Conservation (phyloP, 257 asterid species). For the Solanum arcanum region DNA sequence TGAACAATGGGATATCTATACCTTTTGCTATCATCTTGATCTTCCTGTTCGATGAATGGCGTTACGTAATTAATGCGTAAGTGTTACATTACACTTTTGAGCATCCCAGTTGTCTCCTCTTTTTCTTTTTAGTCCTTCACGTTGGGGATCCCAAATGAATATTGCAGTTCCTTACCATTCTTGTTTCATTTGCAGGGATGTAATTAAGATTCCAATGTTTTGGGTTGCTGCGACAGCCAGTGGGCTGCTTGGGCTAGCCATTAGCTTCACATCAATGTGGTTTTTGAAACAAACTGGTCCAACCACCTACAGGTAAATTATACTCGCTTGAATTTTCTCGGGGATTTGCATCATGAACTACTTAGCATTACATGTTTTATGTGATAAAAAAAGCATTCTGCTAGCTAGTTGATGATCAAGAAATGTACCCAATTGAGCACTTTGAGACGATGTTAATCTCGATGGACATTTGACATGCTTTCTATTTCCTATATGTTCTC, state of each 20-base stretch:
- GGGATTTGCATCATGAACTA: not conserved
- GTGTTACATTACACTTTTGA: not conserved
- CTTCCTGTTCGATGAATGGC: conserved; percentile 32
- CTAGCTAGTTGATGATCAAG: not conserved
- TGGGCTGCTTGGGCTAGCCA: conserved; percentile 39
- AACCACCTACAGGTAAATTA: conserved; percentile 36
- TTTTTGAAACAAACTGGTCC: conserved; percentile 39
- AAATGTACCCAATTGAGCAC: not conserved
- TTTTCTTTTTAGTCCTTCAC: not conserved
- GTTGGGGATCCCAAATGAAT: not conserved
- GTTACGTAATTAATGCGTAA: conserved; percentile 23
- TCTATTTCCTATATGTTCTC: not conserved
- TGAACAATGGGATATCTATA: conserved; percentile 32
- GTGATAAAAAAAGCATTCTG: not conserved
- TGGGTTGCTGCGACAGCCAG: conserved; percentile 44
- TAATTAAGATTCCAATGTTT: conserved; percentile 26
- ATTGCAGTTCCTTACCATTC: not conserved
- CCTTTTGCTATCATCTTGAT: conserved; percentile 38
- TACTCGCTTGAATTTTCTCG: not conserved
- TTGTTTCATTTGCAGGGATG: conserved; percentile 19
- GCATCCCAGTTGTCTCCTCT: not conserved
- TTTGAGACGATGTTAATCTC: not conserved
- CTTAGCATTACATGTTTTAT: not conserved
- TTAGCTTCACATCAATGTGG: conserved; percentile 48
- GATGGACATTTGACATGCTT: not conserved